phyloP scores from a whole-genome alignment of 2,329 filamentous ascomycete genomes.

The Stemphylium lycopersici region DNA sequence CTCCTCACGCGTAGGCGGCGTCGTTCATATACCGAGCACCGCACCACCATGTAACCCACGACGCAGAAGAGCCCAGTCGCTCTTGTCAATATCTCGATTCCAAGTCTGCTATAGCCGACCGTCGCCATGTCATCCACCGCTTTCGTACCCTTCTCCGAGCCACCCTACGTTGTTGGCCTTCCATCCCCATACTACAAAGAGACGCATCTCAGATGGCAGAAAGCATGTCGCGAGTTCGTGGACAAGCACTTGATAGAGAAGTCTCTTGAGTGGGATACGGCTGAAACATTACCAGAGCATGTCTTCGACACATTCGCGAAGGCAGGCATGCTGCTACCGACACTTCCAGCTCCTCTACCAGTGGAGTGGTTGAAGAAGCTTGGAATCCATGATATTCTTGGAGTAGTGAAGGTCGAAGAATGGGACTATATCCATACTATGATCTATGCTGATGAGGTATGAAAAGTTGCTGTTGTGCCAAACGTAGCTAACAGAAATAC shows the following conservation, averaged over 20 bases:
- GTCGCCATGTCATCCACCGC: constrained; percentile 39
- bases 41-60: constrained; percentile 2
- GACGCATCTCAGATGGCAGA: constrained; percentile 70
- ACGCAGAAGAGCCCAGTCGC: background rate
- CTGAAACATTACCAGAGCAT: constrained; percentile 66
- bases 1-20: background rate
- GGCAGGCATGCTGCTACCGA: constrained; percentile 73
- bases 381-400: constrained; percentile 70
- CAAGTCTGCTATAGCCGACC: background rate
- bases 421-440: constrained; percentile 74
- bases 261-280: constrained; percentile 73
- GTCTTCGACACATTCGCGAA: constrained; percentile 69
- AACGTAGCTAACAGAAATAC: background rate
- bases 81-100: background rate
- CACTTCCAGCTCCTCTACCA: constrained; percentile 71
- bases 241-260: constrained; percentile 66
- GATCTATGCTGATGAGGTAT: constrained; percentile 72
- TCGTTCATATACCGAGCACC: constrained; percentile 5
- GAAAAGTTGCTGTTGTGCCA: background rate
- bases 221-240: constrained; percentile 70
- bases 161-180: constrained; percentile 71
- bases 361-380: constrained; percentile 69
- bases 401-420: constrained; percentile 71
- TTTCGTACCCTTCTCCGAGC: constrained; percentile 72
- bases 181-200: constrained; percentile 74